These are phyloP conservation scores for Arachnopeziza araneosa DNA, from an alignment of 2,329 filamentous ascomycete species.

Conservation along the genomic window DNA sequence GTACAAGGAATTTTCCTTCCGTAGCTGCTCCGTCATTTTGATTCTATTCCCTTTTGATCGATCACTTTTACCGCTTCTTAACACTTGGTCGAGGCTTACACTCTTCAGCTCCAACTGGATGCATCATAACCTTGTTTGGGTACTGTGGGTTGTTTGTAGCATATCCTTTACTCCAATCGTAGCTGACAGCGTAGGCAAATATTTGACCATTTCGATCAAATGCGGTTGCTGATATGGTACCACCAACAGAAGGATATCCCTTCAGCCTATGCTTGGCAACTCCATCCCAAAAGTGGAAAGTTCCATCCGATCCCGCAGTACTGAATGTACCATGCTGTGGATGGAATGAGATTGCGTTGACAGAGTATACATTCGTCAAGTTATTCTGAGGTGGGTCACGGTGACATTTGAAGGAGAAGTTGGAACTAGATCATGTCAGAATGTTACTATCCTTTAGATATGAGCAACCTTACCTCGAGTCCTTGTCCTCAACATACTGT, in stretches of 20 bases:
- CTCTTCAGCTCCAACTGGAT: conserved; percentile 64
- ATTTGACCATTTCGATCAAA: conserved; percentile 84
- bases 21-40: not conserved
- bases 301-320: conserved; percentile 90
- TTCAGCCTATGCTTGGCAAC: conserved; percentile 84
- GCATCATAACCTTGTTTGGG: conserved; percentile 79
- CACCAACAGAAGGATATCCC: conserved; percentile 79
- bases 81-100: conserved; percentile 45
- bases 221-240: conserved; percentile 83
- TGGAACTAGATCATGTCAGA: conserved; percentile 50
- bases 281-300: conserved; percentile 96
- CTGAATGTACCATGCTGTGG: conserved; percentile 96
- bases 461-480: conserved; percentile 53
- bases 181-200: conserved; percentile 86
- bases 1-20: conserved; percentile 5
- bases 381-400: conserved; percentile 73
- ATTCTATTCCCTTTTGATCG: not conserved
- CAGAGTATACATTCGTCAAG: conserved; percentile 82
- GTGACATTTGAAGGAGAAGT: conserved; percentile 99
- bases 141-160: conserved; percentile 70
- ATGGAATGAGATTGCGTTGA: conserved; percentile 98
- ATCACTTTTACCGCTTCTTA: conserved; percentile 30
- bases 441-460: not conserved
- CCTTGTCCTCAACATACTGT: conserved; percentile 96
- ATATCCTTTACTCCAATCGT: conserved; percentile 98